A percentile compares a stretch with the other conserved stretches of the same genome.
phyloP scores from a whole-genome alignment of 768 basidiomycete species.

The Pleurotus eryngii region DNA sequence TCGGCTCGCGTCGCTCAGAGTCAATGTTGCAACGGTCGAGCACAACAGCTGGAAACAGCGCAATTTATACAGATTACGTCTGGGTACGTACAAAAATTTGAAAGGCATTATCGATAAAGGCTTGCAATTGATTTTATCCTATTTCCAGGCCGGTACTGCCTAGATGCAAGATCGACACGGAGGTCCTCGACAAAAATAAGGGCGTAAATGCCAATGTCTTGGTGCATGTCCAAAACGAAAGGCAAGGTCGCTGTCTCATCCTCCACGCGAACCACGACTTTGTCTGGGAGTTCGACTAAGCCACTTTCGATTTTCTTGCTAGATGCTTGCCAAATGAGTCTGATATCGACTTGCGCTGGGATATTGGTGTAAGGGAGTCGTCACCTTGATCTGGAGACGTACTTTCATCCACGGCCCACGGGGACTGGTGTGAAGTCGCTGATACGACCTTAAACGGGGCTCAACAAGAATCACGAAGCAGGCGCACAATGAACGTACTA shows the following conservation, averaged over 20 bases:
- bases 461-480: too few species aligned
- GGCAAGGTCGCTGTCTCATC: constrained; percentile 67
- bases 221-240: constrained; percentile 23
- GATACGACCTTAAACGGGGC: constrained; percentile 32
- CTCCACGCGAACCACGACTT: constrained; percentile 58
- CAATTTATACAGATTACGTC: too few species aligned
- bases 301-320: constrained; percentile 58
- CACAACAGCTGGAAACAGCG: too few species aligned
- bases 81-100: too few species aligned
- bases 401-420: constrained; percentile 59
- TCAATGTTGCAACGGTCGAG: too few species aligned
- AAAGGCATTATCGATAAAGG: too few species aligned
- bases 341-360: constrained; percentile 53
- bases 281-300: constrained; percentile 65
- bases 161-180: constrained; percentile 43
- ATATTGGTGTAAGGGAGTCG: constrained; percentile 44
- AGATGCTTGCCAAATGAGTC: constrained; percentile 70
- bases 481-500: too few species aligned
- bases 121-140: too few species aligned
- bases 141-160: constrained; percentile 30
- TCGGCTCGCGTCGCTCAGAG: too few species aligned
- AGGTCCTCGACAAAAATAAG: constrained; percentile 45
- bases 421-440: constrained; percentile 53
- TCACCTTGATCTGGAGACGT: constrained; percentile 53
- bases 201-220: constrained; percentile 24